A percentile compares a stretch with the other conserved stretches of the same genome.
Evolutionary conservation across 305 asterid genomes (phyloP).

Genomic region (Fraxinus xanthoxyloides): DNA sequence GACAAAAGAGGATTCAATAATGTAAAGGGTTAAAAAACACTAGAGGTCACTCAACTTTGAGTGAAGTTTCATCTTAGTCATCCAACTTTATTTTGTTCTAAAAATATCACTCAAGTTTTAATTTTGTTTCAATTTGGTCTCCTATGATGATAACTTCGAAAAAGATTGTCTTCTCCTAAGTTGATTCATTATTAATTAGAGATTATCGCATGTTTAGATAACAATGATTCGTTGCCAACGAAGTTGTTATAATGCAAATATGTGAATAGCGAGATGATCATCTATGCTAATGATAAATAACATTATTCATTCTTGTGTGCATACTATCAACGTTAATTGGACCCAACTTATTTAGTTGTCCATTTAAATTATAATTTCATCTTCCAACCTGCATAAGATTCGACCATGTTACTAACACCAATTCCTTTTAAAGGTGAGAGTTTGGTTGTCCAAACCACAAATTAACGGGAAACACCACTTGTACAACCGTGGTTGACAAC

Average conservation of each 20-base stretch:
- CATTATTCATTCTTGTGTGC: background rate
- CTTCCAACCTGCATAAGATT: background rate
- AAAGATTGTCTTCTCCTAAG: background rate
- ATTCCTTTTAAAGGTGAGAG: background rate
- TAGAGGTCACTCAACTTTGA: background rate
- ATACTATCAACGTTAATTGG: background rate
- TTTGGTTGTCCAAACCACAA: background rate
- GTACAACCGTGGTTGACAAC: no score
- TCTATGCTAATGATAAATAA: background rate
- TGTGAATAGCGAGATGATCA: background rate
- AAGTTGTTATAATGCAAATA: background rate
- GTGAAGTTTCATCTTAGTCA: background rate
- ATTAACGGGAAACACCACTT: no score
- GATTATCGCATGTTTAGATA: no score
- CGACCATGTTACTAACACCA: background rate
- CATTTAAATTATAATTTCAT: background rate
- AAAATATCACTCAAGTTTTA: background rate
- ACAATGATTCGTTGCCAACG: background rate
- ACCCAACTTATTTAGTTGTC: background rate
- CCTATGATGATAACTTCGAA: no score
- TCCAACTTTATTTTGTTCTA: background rate
- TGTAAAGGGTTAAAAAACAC: background rate
- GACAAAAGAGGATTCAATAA: slow-evolving; percentile 39
- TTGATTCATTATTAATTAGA: no score
- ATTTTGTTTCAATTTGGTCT: background rate